Base-by-base conservation (phyloP, 768 basidiomycete genomes). In the Mycena filopes region DNA sequence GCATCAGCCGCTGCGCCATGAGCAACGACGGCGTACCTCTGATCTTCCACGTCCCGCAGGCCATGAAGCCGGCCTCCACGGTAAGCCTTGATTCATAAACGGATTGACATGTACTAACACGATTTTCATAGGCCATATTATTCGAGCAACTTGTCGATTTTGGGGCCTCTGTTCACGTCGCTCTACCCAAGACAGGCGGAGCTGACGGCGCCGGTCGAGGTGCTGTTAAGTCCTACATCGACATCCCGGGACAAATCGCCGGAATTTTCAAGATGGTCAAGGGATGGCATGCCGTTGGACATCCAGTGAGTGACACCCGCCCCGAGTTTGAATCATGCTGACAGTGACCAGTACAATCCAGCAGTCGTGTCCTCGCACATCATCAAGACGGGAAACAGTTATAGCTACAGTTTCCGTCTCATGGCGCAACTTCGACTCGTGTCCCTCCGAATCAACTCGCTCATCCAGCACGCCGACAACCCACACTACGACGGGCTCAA, bases 241-340 rank as follows among this genome's bases (percentile, higher is more conserved):
- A 26, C 9, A 4, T 40, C n/a, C 33, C 21, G 6, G 46, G 33
- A 15, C 45, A 58, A 33, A 12, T 58, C n/a, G 45, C 56, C 1
- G 56, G 45, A 21, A 8, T 46, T 13, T 48, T 36, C 46, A 58
- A 58, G 21, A 10, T 38, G 5, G 31, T n/a, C 11, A 38, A 25
- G 13, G 57, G 36, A 0, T 59, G 57, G 46, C 47, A 25, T n/a
- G 18, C 57, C 1, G 41, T 59, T 18, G 46, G 57, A 1, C 57
- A 59, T 21, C 6, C 8, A 16, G 46, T 57, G 21, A 6, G 53
- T 54, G 18, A n/a, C 18, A 7, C 15, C 15, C 36, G 16, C 18
- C 16, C 26, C 46, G 31, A 36, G n/a, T 21, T 38, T 25, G 1
- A 25, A 23, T 3, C 2, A 1, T n/a, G 20, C 16, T 38, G 2